Conservation (phyloP, 179 eudicot genomes). For the Silene noctiflora region DNA sequence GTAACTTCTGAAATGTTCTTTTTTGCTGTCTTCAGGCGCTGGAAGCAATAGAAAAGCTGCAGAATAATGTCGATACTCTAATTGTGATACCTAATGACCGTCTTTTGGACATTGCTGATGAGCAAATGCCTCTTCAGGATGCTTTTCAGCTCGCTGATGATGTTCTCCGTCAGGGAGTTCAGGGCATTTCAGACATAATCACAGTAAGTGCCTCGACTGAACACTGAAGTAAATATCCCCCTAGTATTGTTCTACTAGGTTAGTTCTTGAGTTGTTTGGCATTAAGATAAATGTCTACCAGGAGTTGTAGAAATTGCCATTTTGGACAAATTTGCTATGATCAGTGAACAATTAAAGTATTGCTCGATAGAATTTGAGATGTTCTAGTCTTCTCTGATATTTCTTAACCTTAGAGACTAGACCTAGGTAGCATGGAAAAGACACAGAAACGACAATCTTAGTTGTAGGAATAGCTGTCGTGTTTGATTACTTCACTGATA, state of each 20-base stretch:
- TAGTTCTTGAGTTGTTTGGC: not conserved
- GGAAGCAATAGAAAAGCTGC: conserved; percentile 96
- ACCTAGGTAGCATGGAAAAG: not conserved
- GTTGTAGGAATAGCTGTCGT: not conserved
- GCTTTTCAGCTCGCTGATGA: conserved; percentile 97
- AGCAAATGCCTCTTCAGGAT: conserved; percentile 87
- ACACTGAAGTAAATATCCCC: not conserved
- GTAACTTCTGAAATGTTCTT: conserved; percentile 5
- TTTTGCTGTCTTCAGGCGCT: conserved; percentile 59
- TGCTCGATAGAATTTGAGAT: not conserved
- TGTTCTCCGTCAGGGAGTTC: conserved; percentile 98
- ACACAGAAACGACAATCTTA: not conserved
- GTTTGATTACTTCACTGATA: not conserved
- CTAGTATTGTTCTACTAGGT: not conserved
- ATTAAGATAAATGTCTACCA: not conserved
- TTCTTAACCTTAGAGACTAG: not conserved
- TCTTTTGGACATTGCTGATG: conserved; percentile 87
- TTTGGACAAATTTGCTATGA: not conserved
- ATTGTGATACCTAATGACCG: conserved; percentile 98
- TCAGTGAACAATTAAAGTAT: not conserved
- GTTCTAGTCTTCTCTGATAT: not conserved
- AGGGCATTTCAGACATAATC: conserved; percentile 96
- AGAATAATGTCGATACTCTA: conserved; percentile 93
- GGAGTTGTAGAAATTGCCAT: not conserved
- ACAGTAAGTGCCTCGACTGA: conserved; percentile 45